Conservation (phyloP, 371 early-diverging fungal species). For the Quaeritorhiza haematococci region DNA sequence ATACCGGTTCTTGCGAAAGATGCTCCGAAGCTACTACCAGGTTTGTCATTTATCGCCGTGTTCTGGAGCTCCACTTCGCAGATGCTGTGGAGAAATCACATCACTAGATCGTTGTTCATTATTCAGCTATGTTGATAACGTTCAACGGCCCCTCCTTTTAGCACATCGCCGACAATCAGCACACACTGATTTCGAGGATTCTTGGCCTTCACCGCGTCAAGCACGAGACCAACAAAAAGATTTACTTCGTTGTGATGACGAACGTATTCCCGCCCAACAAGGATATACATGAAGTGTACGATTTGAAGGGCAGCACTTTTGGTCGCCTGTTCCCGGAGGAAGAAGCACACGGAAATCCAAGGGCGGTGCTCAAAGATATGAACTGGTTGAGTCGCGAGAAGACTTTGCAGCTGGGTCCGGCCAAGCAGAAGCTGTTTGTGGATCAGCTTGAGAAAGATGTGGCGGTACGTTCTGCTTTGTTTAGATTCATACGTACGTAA, state of each 20-base stretch:
- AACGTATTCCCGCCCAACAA: constrained; percentile 94
- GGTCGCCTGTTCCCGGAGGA: constrained; percentile 73
- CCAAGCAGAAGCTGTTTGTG: constrained; percentile 66
- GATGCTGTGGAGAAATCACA: too few species aligned
- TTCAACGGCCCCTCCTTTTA: too few species aligned
- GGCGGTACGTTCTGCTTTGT: constrained; percentile 27
- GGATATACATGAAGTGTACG: constrained; percentile 93
- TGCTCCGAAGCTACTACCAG: constrained; percentile 73
- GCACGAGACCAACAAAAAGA: constrained; percentile 82
- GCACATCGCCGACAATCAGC: constrained; percentile 86
- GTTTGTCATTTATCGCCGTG: too few species aligned
- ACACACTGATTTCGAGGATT: constrained; percentile 87
- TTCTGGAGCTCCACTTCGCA: too few species aligned
- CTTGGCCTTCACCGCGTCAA: constrained; percentile 95
- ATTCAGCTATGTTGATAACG: too few species aligned
- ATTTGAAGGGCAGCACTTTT: constrained; percentile 89
- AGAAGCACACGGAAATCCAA: constrained; percentile 60
- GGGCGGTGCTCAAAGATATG: constrained; percentile 87
- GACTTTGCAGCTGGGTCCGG: constrained; percentile 78
- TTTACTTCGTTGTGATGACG: constrained; percentile 97
- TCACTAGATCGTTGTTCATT: too few species aligned
- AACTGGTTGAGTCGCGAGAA: constrained; percentile 79
- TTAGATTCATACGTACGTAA: not conserved
- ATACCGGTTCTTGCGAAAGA: constrained; percentile 83
- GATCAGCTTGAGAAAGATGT: constrained; percentile 83